These are phyloP conservation scores for Annona squamosa DNA, from an alignment of 164 flowering plant genomes.

Conservation along the genomic window DNA sequence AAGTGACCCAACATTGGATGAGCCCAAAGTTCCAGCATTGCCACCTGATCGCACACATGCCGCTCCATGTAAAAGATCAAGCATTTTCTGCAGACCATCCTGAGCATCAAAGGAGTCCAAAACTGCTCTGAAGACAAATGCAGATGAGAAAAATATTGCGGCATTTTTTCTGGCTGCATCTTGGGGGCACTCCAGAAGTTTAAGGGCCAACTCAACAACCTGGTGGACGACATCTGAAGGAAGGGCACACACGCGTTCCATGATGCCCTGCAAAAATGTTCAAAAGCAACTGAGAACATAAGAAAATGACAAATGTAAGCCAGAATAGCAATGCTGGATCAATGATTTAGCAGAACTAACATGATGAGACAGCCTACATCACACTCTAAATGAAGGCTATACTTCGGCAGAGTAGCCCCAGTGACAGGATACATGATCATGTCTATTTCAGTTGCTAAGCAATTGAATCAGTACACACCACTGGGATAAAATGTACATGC, in stretches of 20 bases:
- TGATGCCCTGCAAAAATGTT: conserved; percentile 59
- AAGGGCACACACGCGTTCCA: conserved; percentile 98
- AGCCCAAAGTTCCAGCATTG: conserved; percentile 50
- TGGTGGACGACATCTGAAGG: conserved; percentile 69
- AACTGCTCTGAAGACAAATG: conserved; percentile 86
- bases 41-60: conserved; percentile 86
- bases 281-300: not conserved
- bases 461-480: too few species aligned
- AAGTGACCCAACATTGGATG: conserved; percentile 40
- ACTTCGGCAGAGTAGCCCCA: not conserved
- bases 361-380: not conserved
- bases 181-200: conserved; percentile 80
- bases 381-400: not conserved
- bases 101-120: conserved; percentile 90
- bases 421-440: too few species aligned
- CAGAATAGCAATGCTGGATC: not conserved
- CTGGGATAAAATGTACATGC: too few species aligned
- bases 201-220: conserved; percentile 83
- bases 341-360: not conserved
- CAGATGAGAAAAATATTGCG: conserved; percentile 80
- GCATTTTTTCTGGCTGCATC: conserved; percentile 92
- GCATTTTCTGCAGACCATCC: conserved; percentile 69
- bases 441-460: too few species aligned
- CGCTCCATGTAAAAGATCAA: conserved; percentile 68
- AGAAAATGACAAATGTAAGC: too few species aligned